phyloP scores from a whole-genome alignment of 345 rosid species.

The Corchorus olitorius region DNA sequence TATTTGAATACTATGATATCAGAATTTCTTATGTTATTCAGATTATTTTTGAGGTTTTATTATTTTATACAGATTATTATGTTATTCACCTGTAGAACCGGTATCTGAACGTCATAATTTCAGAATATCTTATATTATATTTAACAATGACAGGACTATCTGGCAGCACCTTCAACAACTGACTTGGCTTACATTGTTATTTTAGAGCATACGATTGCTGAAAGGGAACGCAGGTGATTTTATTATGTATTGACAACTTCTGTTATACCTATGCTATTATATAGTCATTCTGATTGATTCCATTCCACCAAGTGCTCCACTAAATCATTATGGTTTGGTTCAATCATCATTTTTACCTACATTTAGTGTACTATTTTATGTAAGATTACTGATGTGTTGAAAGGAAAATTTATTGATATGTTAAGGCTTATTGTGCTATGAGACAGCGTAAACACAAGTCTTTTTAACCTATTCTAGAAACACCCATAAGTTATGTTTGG shows the following conservation, averaged over 20 bases:
- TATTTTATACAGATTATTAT: too few relatives aligned
- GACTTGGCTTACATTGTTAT: constrained; percentile 84
- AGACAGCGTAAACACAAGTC: neutral
- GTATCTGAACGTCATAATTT: constrained; percentile 20
- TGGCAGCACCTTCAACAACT: constrained; percentile 73
- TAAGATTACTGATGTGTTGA: neutral
- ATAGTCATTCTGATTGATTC: neutral
- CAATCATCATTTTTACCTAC: neutral
- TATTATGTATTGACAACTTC: neutral
- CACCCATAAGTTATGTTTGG: neutral
- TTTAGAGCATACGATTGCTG: constrained; percentile 90
- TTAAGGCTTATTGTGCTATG: constrained; percentile 6
- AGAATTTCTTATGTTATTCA: neutral
- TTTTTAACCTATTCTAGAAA: neutral
- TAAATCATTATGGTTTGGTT: neutral
- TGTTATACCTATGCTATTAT: neutral
- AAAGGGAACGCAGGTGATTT: constrained; percentile 94
- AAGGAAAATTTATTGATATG: neutral
- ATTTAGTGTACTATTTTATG: neutral
- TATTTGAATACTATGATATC: neutral
- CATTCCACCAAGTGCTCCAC: neutral
- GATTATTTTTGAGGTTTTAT: neutral
- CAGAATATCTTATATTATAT: neutral
- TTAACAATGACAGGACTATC: constrained; percentile 74
- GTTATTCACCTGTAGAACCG: neutral